These are phyloP conservation scores for Fusarium sp. DNA, from an alignment of 2,329 filamentous ascomycete species.

Conservation along the genomic window DNA sequence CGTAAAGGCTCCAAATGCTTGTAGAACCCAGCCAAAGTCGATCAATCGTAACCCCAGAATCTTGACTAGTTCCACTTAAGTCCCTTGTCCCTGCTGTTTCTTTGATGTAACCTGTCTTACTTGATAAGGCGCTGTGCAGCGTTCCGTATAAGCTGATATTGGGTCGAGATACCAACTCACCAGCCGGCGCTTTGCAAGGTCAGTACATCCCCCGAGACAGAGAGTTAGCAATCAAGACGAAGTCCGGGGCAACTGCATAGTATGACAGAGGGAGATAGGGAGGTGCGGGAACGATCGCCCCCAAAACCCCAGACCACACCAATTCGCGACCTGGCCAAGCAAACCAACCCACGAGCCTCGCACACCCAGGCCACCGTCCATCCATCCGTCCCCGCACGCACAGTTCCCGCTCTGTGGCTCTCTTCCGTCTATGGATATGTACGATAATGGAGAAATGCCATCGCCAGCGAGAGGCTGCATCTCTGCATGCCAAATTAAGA, in stretches of 20 bases:
- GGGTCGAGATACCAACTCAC: background rate
- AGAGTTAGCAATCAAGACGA: slow-evolving; percentile 8
- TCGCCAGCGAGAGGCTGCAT: slow-evolving; percentile 24
- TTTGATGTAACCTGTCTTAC: slow-evolving; percentile 15
- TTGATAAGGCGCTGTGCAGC: slow-evolving; percentile 8
- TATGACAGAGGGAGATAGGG: slow-evolving; percentile 24
- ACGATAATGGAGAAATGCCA: slow-evolving; percentile 34
- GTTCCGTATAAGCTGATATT: background rate
- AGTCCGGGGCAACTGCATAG: background rate
- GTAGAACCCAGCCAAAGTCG: slow-evolving; percentile 11
- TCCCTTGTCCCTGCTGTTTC: slow-evolving; percentile 21
- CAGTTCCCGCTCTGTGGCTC: slow-evolving; percentile 43
- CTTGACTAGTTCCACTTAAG: slow-evolving; percentile 17
- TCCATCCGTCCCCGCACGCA: slow-evolving; percentile 34
- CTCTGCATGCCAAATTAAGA: slow-evolving; percentile 25
- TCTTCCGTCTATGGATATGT: slow-evolving; percentile 25
- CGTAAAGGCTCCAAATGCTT: slow-evolving; percentile 2
- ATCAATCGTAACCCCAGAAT: slow-evolving; percentile 22
- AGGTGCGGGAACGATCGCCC: slow-evolving; percentile 54
- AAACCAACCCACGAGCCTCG: slow-evolving; percentile 31
- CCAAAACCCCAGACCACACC: slow-evolving; percentile 50
- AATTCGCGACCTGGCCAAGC: slow-evolving; percentile 30
- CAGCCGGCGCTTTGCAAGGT: background rate
- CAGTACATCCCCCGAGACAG: background rate
- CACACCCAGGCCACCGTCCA: slow-evolving; percentile 22